phyloP scores from a whole-genome alignment of 2,329 filamentous ascomycete species.

The Diaporthe aspalathi region DNA sequence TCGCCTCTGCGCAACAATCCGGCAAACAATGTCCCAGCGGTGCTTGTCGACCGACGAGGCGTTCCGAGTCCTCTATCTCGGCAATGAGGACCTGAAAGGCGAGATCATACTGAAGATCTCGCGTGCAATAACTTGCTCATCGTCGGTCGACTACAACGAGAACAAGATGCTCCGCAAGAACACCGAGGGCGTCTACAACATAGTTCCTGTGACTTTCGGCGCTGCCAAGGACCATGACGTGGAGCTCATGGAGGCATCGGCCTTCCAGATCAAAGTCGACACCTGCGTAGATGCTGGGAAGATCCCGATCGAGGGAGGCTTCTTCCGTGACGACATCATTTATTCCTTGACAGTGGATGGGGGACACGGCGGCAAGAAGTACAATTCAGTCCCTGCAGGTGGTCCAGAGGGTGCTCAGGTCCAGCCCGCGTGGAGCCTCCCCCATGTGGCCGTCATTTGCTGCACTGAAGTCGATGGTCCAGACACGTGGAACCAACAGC shows the following conservation, averaged over 20 bases:
- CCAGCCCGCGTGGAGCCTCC: conserved; percentile 58
- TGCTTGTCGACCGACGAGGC: conserved; percentile 58
- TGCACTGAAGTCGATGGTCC: conserved; percentile 56
- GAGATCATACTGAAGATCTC: conserved; percentile 60
- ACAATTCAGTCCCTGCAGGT: conserved; percentile 51
- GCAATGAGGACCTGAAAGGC: conserved; percentile 53
- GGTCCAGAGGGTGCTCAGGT: conserved; percentile 50
- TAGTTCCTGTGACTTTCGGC: conserved; percentile 63
- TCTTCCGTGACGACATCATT: conserved; percentile 45
- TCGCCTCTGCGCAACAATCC: conserved; percentile 55
- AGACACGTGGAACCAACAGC: conserved; percentile 52
- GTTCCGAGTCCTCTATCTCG: conserved; percentile 62
- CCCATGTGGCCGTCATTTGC: conserved; percentile 63
- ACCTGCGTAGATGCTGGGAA: conserved; percentile 57
- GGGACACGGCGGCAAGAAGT: conserved; percentile 52
- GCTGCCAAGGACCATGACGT: conserved; percentile 59
- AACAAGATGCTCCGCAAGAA: conserved; percentile 47
- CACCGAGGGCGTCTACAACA: conserved; percentile 60
- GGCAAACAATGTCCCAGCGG: conserved; percentile 61
- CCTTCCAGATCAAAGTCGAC: conserved; percentile 63
- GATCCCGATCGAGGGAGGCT: conserved; percentile 43
- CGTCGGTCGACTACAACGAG: conserved; percentile 47
- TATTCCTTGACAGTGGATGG: conserved; percentile 56
- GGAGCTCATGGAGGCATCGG: conserved; percentile 63
- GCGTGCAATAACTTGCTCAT: conserved; percentile 58